Evolutionary conservation across 164 flowering plant genomes (phyloP).

Genomic region (Dillenia suffruticosa): DNA sequence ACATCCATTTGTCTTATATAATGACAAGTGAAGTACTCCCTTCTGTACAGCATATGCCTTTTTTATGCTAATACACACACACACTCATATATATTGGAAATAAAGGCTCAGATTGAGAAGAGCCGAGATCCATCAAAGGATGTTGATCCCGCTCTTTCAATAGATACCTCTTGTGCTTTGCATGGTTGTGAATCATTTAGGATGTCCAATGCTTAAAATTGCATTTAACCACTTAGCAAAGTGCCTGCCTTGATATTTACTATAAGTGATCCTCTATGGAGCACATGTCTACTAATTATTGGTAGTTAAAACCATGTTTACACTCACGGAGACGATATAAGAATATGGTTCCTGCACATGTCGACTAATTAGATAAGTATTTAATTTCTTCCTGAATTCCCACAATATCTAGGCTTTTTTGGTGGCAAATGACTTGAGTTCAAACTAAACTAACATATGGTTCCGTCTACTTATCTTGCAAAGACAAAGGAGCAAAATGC

Average conservation of each 20-base stretch:
- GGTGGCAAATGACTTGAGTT: background rate
- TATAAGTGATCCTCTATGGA: background rate
- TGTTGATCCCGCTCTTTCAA: too few species aligned
- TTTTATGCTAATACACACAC: background rate
- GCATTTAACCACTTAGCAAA: background rate
- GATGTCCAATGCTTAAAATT: too few species aligned
- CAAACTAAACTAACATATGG: background rate
- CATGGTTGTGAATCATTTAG: too few species aligned
- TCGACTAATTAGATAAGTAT: too few species aligned
- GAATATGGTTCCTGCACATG: background rate
- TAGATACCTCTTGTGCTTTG: too few species aligned
- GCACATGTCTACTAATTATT: background rate
- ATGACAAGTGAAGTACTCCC: background rate
- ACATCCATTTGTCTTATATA: background rate
- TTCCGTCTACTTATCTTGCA: constrained; percentile 1
- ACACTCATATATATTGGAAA: background rate
- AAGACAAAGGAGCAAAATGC: constrained; percentile 46
- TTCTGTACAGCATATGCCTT: background rate
- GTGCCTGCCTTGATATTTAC: background rate
- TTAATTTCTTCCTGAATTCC: background rate
- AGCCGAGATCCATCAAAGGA: too few species aligned
- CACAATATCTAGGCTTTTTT: background rate
- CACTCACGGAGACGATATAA: background rate
- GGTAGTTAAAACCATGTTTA: background rate
- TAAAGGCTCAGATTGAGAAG: background rate